Base-by-base conservation (phyloP, 768 basidiomycete species). In the Phaffia tasmanica region DNA sequence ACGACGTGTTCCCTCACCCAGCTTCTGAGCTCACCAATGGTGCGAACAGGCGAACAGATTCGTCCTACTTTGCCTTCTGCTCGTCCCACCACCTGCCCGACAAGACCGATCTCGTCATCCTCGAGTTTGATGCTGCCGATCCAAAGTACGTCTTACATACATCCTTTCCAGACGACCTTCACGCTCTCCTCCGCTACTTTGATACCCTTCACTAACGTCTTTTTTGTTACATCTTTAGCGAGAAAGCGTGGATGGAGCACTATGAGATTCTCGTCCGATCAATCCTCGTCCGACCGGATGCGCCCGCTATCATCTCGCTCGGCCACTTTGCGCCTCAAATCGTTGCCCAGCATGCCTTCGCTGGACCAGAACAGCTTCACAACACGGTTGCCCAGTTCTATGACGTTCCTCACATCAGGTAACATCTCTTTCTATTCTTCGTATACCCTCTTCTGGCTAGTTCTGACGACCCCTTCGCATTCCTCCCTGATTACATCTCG, bases 11-110 rank as follows among this genome's bases (percentile, higher is more conserved):
- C 78, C 95, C 94, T 0, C 90, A 99, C 76, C 94, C 94, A 0
- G 93, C 92, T 1, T 91, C 93, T 15, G 93, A 98, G 75, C 83
- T 99, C 71, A 99, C 94, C 30, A 99, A 99, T 76, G 94, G 94
- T 47, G 94, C 94, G 3, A 51, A 72, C 69, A 82, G 90, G 19
- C 85, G 85, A 59, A 92, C 93, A 25, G 86, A 87, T 76, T 91
- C 92, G 0, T 86, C 85, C 15, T 99, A 99, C 78, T 99, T 93
- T 79, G 88, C 86, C 11, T 98, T 85, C 79, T 99, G 94, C 80
- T 88, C 84, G 72, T 81, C 83, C 1, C 93, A 95, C 71, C 94
- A 99, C 74, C 81, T 98, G 15, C 94, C 94, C 6, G 95, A 99
- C 74, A 79, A 84, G 58, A 90, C 90, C 16, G 95, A 98, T 80